phyloP scores from a whole-genome alignment of 2,329 filamentous ascomycete genomes.

The Zymoseptoria pseudotritici region DNA sequence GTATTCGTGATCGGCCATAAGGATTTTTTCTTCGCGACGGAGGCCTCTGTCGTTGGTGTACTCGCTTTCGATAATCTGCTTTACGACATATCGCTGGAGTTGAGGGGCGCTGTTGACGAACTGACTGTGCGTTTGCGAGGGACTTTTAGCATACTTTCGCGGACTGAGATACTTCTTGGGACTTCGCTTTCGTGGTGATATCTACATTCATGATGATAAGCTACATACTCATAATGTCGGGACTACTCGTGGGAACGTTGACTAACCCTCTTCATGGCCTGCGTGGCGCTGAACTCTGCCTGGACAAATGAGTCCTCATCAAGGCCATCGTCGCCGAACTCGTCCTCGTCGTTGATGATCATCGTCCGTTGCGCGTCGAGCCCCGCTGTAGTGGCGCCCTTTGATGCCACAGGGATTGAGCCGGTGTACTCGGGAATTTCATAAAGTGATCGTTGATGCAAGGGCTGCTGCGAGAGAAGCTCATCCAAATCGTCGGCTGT shows the following conservation, averaged over 20 bases:
- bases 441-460: slow-evolving; percentile 33
- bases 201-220: slow-evolving; percentile 27
- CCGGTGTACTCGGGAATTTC: slow-evolving; percentile 36
- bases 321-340: slow-evolving; percentile 61
- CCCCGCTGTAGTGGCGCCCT: not conserved
- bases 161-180: slow-evolving; percentile 11
- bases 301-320: slow-evolving; percentile 65
- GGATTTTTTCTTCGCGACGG: slow-evolving; percentile 55
- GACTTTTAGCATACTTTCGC: slow-evolving; percentile 6
- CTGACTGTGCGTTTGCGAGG: not conserved
- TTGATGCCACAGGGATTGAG: slow-evolving; percentile 8
- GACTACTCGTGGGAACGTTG: slow-evolving; percentile 16
- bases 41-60: slow-evolving; percentile 57
- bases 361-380: slow-evolving; percentile 5
- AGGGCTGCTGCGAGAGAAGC: slow-evolving; percentile 40
- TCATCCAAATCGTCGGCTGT: slow-evolving; percentile 53
- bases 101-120: not conserved
- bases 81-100: slow-evolving; percentile 63
- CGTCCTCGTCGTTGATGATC: slow-evolving; percentile 49
- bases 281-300: slow-evolving; percentile 64
- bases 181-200: slow-evolving; percentile 18
- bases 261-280: slow-evolving; percentile 47
- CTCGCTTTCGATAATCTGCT: slow-evolving; percentile 61
- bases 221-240: slow-evolving; percentile 23
- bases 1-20: slow-evolving; percentile 74